Evolutionary conservation across 129 eudicot species (phyloP).

Genomic region (Gnaphalium uliginosum): DNA sequence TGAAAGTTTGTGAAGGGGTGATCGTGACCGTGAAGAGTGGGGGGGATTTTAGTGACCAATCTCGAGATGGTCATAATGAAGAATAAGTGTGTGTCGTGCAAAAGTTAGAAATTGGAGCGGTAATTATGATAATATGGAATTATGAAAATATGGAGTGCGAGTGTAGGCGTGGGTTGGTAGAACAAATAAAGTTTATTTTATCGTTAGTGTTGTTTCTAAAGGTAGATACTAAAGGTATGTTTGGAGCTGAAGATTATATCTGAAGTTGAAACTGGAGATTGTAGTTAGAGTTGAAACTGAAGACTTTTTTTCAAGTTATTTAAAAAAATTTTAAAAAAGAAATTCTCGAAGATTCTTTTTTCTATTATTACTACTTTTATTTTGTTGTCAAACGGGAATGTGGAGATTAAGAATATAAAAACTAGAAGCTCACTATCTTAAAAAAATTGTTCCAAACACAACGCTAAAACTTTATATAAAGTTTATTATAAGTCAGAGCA

Average conservation of each 20-base stretch:
- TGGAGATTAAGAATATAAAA: no score
- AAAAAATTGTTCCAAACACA: no score
- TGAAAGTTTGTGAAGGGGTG: neutral
- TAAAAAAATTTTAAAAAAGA: no score
- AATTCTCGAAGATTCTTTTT: no score
- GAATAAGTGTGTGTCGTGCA: slow-evolving; percentile 39
- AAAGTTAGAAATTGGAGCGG: slow-evolving; percentile 31
- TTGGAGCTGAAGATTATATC: no score
- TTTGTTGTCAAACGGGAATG: no score
- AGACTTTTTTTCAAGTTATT: no score
- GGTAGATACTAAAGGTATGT: neutral
- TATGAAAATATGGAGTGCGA: slow-evolving; percentile 1
- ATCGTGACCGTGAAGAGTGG: slow-evolving; percentile 16
- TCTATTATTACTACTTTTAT: no score
- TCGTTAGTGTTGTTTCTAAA: neutral
- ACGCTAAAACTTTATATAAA: neutral
- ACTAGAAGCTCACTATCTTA: no score
- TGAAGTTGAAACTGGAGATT: no score
- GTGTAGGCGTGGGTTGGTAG: slow-evolving; percentile 17
- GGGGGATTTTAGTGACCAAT: slow-evolving; percentile 21
- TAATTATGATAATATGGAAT: slow-evolving; percentile 28
- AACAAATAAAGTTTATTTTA: neutral
- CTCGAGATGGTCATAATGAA: slow-evolving; percentile 37
- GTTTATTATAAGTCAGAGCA: neutral
- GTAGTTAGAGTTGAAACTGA: no score